Conservation (phyloP, 2,329 filamentous ascomycete species). For the Metarhizium humberi region DNA sequence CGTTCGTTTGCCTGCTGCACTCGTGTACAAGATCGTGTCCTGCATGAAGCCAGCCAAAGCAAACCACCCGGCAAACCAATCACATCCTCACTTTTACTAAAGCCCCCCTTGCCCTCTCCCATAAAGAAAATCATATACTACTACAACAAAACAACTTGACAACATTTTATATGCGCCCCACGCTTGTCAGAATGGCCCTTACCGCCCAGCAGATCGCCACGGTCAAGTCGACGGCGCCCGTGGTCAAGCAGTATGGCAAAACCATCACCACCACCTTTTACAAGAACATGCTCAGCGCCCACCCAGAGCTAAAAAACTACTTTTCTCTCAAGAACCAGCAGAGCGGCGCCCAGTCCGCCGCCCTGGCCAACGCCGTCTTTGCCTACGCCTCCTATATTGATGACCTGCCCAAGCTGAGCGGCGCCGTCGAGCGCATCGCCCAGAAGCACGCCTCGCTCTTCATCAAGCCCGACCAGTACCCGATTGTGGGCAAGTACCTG, state of each 20-base stretch:
- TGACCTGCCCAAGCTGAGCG: constrained; percentile 49
- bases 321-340: constrained; percentile 64
- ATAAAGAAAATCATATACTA: no score
- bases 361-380: constrained; percentile 59
- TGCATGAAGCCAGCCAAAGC: no score
- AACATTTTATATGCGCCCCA: background rate
- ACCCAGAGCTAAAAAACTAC: constrained; percentile 57
- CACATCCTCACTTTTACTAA: background rate
- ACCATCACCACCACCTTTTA: constrained; percentile 68
- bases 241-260: constrained; percentile 58
- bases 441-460: constrained; percentile 69
- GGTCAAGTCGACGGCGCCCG: constrained; percentile 69
- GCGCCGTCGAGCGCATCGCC: constrained; percentile 57
- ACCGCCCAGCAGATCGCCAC: constrained; percentile 56
- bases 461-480: constrained; percentile 60
- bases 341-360: constrained; percentile 58
- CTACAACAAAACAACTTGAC: no score
- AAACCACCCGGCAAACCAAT: background rate
- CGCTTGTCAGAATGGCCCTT: constrained; percentile 33
- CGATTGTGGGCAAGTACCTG: constrained; percentile 59
- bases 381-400: constrained; percentile 68
- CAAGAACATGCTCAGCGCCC: constrained; percentile 51
- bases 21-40: no score
- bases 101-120: background rate
- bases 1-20: background rate